Base-by-base conservation (phyloP, 2,329 filamentous ascomycete genomes). In the Botrytis pseudocinerea region DNA sequence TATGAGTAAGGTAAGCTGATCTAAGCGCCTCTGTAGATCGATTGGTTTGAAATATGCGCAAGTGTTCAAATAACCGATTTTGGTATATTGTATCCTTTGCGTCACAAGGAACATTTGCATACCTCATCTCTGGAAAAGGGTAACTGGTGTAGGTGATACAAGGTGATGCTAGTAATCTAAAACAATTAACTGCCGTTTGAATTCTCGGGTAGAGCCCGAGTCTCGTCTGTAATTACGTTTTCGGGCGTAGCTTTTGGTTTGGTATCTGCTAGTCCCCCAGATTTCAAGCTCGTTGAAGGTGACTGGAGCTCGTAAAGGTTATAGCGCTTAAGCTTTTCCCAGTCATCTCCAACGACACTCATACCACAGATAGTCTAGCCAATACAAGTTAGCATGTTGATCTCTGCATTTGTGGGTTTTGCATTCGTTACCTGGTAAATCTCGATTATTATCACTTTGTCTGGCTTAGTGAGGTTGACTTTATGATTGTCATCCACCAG, bases 391-490 rank as follows among this genome's bases (percentile, higher is more conserved):
- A 68, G 75, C 57, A 65, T 59, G 62, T 32, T 32, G 54, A 60
- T 70, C 66, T 70, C 71, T 64, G 62, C 61, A 73, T 76, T 42
- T 28, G 54, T 57, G 28, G 54, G 20, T 70, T 32, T n/a, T 32
- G 35, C 54, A 64, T 38, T 32, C 22, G 25, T 32, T 86, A 93
- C 93, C 87, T 94, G 90, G 81, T 92, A 95, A 73, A 96, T 87
- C 78, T 96, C 93, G 73, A 96, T 89, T 75, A 95, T 83, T 77
- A 96, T 91, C 46, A 95, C 88, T 80, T 93, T 89, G 82, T 95
- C 92, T 48, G 93, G 92, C n/a, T 86, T 87, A 65, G 86, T 88
- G n/a, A 97, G 87, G 78, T 95, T 90, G 73, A 96, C 93, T 78
- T 90, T 92, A 82, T 96, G 93, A 57, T 90, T 83, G 57, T 85